Evolutionary conservation across 495 filamentous ascomycete genomes (phyloP).

Genomic region (Geopyxis carbonaria): DNA sequence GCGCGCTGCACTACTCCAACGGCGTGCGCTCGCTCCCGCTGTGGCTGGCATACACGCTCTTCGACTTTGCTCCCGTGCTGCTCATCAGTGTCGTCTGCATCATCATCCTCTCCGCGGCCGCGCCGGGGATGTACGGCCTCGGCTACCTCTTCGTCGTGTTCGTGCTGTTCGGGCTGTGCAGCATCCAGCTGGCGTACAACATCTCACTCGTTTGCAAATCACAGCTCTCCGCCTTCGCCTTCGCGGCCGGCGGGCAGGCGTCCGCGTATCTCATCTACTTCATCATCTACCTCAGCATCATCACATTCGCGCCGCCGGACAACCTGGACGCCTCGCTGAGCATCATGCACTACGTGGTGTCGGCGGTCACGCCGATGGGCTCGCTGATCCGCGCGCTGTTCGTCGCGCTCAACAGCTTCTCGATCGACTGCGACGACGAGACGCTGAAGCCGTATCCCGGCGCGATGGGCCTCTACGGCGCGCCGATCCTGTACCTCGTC

Average conservation of each 20-base stretch:
- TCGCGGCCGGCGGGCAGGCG: constrained; percentile 55
- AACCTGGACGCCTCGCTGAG: constrained; percentile 41
- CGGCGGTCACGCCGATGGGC: constrained; percentile 48
- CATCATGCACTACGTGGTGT: constrained; percentile 50
- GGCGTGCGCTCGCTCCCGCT: constrained; percentile 54
- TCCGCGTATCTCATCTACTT: constrained; percentile 65
- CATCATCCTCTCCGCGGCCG: constrained; percentile 42
- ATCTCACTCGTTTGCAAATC: constrained; percentile 51
- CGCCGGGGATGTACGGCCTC: constrained; percentile 46
- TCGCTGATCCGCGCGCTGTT: constrained; percentile 54
- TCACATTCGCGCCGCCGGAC: constrained; percentile 47
- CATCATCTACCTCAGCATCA: constrained; percentile 48
- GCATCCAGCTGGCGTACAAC: constrained; percentile 53
- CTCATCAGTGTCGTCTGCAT: constrained; percentile 40
- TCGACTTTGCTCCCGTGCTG: constrained; percentile 59
- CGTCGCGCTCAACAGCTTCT: constrained; percentile 61
- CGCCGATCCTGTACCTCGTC: constrained; percentile 60
- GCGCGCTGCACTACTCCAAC: constrained; percentile 75
- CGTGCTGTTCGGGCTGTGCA: constrained; percentile 55
- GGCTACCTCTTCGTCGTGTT: constrained; percentile 64
- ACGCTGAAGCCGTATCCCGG: constrained; percentile 48
- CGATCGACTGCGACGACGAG: constrained; percentile 46
- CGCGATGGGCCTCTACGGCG: constrained; percentile 54
- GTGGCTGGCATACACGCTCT: constrained; percentile 60
- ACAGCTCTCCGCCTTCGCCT: constrained; percentile 56